Evolutionary conservation across 805 yeast genomes (phyloP).

Genomic region (Candida pseudofarinosa): DNA sequence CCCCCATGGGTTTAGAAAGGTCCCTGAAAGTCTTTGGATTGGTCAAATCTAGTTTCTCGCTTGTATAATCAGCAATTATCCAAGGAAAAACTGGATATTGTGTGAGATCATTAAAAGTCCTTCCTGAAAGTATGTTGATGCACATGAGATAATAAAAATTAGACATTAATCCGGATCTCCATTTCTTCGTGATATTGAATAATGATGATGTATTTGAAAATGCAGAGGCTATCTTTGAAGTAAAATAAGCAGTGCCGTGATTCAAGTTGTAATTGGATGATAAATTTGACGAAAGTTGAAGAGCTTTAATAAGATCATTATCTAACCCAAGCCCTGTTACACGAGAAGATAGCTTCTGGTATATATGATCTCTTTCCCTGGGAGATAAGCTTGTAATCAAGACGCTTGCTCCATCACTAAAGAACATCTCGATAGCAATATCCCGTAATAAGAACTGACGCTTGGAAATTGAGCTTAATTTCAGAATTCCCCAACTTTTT

Average conservation of each 20-base stretch:
- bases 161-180: slow-evolving; percentile 77
- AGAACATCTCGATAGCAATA: slow-evolving; percentile 75
- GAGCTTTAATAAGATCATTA: slow-evolving; percentile 49
- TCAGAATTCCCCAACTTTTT: slow-evolving; percentile 56
- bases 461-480: slow-evolving; percentile 62
- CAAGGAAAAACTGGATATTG: slow-evolving; percentile 93
- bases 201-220: slow-evolving; percentile 29
- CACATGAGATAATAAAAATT: slow-evolving; percentile 80
- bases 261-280: slow-evolving; percentile 42
- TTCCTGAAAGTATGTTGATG: slow-evolving; percentile 78
- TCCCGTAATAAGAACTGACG: slow-evolving; percentile 75
- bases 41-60: slow-evolving; percentile 61
- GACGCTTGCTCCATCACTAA: slow-evolving; percentile 67
- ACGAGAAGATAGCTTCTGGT: slow-evolving; percentile 43
- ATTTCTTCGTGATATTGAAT: slow-evolving; percentile 56
- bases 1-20: slow-evolving; percentile 88
- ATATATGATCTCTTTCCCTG: slow-evolving; percentile 53
- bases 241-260: slow-evolving; percentile 25
- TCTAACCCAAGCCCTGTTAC: slow-evolving; percentile 52
- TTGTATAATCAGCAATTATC: slow-evolving; percentile 80
- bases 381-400: slow-evolving; percentile 60
- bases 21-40: slow-evolving; percentile 67
- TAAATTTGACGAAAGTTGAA: slow-evolving; percentile 42
- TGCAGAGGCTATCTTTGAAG: slow-evolving; percentile 30
- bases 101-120: slow-evolving; percentile 84